These are phyloP conservation scores for Diplocarpon rosae DNA, from an alignment of 2,329 filamentous ascomycete species.

Conservation along the genomic window DNA sequence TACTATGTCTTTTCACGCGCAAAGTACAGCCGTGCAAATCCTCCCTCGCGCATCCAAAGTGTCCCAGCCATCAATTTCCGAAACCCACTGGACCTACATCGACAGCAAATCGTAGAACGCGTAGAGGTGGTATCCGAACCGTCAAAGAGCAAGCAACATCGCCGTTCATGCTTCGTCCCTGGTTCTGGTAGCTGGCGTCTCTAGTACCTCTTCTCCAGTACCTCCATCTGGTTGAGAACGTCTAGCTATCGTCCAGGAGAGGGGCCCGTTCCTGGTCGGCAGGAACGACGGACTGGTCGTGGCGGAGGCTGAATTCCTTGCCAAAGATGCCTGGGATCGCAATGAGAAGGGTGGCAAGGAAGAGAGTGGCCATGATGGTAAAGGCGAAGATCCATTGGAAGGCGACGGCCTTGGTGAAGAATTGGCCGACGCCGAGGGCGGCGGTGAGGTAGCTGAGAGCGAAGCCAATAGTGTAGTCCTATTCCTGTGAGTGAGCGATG, in stretches of 20 bases:
- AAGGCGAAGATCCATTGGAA: conserved; percentile 93
- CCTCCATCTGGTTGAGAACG: conserved; percentile 6
- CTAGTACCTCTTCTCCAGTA: too few relatives aligned
- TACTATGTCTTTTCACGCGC: too few relatives aligned
- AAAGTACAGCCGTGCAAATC: too few relatives aligned
- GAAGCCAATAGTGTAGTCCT: conserved; percentile 69
- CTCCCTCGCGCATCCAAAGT: too few relatives aligned
- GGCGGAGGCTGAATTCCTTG: conserved; percentile 40
- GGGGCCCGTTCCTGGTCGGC: conserved; percentile 45
- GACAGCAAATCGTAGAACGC: too few relatives aligned
- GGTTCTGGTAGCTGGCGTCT: too few relatives aligned
- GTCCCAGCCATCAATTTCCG: too few relatives aligned
- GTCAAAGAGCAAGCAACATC: too few relatives aligned
- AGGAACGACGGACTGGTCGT: conserved; percentile 35
- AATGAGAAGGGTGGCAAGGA: conserved; percentile 54
- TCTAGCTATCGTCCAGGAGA: conserved; percentile 40
- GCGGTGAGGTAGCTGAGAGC: conserved; percentile 62
- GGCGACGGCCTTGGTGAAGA: conserved; percentile 60
- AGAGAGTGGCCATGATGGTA: conserved; percentile 64
- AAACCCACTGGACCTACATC: too few relatives aligned
- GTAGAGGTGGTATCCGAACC: too few relatives aligned
- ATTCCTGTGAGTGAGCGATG: conserved; percentile 14
- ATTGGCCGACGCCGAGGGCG: conserved; percentile 67
- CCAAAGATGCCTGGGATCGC: conserved; percentile 55
- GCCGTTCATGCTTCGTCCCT: too few relatives aligned